Base-by-base conservation (phyloP, 2,329 filamentous ascomycete species). In the Bimuria novae-zelandiae region DNA sequence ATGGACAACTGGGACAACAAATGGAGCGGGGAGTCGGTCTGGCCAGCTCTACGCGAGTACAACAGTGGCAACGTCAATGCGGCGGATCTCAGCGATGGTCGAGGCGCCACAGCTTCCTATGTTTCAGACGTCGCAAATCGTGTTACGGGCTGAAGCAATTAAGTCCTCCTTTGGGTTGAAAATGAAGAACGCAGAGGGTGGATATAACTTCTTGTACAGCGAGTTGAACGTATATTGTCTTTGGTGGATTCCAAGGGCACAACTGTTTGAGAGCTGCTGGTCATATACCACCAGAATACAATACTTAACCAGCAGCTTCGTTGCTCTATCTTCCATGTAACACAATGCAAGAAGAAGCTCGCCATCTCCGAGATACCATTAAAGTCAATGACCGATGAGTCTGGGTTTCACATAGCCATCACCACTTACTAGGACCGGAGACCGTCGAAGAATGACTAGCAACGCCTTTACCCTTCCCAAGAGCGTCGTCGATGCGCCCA, bases 11-110 rank as follows among this genome's bases (percentile, higher is more conserved):
- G 23, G 17, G 54, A 51, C 4, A 45, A 60, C 23, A 23, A 46
- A 16, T 45, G 45, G 32, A 47, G 27, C 21, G 19, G 30, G 12
- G 21, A 32, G 16, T 54, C 55, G 2, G 55, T 60, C 17, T 60
- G 51, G 29, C 49, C 49, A 21, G 57, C 57, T 44, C 37, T 60
- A 7, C 41, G 57, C 4, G 55, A 56, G 35, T 60, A 58, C 27
- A 60, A 60, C 30, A 50, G 52, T 35, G 57, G 55, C 11, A 37
- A 17, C 19, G 52, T 56, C 11, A 52, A 56, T 23, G n/a, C 17
- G 22, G 49, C 48, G 12, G 37, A 60, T 33, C 49, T 60, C 14
- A 52, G 49, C 19, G 51, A 60, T 44, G 46, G 42, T 1, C n/a
- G 37, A 1, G 55, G 57, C 17, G 57, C 55, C 47, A 54, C 55